Conservation (phyloP, 2,329 filamentous ascomycete genomes). For the Colletotrichum salicis region DNA sequence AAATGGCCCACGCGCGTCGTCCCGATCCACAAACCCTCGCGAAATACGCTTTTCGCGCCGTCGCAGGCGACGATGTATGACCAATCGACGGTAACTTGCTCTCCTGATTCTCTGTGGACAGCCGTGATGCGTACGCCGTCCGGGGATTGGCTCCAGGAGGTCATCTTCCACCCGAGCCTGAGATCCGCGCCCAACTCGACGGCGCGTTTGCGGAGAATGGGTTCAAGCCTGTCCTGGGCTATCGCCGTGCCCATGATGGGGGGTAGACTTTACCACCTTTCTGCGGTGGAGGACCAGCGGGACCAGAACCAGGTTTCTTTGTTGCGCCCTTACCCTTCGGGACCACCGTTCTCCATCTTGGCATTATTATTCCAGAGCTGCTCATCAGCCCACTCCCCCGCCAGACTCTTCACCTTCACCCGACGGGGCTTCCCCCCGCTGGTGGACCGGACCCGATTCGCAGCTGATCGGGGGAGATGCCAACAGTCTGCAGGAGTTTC, state of each 20-base stretch:
- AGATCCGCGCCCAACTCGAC: constrained; percentile 47
- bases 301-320: too few species aligned
- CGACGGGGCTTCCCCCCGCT: constrained; percentile 37
- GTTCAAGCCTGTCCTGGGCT: constrained; percentile 53
- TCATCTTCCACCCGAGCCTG: constrained; percentile 45
- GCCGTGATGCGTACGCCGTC: constrained; percentile 5
- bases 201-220: constrained; percentile 47
- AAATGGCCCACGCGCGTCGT: constrained; percentile 44
- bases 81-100: constrained; percentile 40
- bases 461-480: constrained; percentile 32
- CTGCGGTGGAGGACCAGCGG: not conserved
- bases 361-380: constrained; percentile 35
- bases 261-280: constrained; percentile 17
- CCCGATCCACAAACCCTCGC: constrained; percentile 41
- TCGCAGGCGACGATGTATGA: constrained; percentile 53
- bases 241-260: constrained; percentile 42
- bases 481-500: constrained; percentile 47
- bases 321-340: too few species aligned
- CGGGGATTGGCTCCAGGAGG: constrained; percentile 41
- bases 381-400: constrained; percentile 39
- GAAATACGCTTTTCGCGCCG: constrained; percentile 44
- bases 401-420: constrained; percentile 37
- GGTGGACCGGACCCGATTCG: constrained; percentile 29
- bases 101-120: not conserved
- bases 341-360: constrained; percentile 24